Percentiles rank a stretch among this genome's conserved stretches.
Conservation (phyloP, 2,329 filamentous ascomycete species). For the Colletotrichum sp. region DNA sequence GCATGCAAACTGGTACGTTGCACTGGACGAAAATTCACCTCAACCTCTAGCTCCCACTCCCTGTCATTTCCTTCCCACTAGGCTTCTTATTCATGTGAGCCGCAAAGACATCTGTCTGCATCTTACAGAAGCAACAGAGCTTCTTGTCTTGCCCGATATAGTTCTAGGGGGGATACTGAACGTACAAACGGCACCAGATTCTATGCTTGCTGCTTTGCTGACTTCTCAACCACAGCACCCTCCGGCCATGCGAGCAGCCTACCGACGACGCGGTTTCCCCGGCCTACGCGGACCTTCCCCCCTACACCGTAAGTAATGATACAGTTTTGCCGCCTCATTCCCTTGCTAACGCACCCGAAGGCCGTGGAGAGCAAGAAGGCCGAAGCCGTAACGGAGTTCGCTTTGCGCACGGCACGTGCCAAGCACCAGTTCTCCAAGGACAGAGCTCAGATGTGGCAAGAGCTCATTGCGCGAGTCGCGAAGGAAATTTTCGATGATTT, state of each 20-base stretch:
- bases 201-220: accelerated
- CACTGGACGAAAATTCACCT: background rate
- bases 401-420: background rate
- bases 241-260: background rate
- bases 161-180: background rate
- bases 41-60: background rate
- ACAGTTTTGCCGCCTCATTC: accelerated
- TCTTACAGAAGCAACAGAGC: accelerated
- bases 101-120: background rate
- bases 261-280: accelerated
- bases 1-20: background rate
- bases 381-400: background rate
- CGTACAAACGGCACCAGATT: background rate
- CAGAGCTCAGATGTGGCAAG: background rate
- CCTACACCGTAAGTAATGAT: background rate
- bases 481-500: background rate
- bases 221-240: background rate
- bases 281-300: accelerated
- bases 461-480: background rate
- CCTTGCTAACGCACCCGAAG: background rate
- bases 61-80: background rate
- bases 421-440: background rate
- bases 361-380: background rate
- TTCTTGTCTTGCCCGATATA: background rate
- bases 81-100: accelerated